Evolutionary conservation across 2,329 filamentous ascomycete genomes (phyloP).

Genomic region (Phialophora tarda): DNA sequence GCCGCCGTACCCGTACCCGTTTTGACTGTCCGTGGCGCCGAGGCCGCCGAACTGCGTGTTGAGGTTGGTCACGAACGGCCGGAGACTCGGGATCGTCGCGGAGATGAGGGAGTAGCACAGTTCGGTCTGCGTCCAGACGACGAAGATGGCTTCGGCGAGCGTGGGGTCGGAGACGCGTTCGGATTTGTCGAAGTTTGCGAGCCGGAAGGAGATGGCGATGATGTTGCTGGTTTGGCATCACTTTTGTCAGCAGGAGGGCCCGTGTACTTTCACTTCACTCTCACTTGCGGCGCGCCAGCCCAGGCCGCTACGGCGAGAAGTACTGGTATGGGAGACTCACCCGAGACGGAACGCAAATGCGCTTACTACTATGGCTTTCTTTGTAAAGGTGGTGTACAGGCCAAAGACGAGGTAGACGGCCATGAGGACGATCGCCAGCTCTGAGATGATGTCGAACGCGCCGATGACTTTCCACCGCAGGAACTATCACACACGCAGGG

Average conservation of each 20-base stretch:
- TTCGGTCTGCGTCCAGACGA: constrained; percentile 47
- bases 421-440: constrained; percentile 44
- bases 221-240: constrained; percentile 43
- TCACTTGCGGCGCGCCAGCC: too few relatives aligned
- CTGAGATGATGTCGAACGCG: constrained; percentile 46
- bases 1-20: constrained; percentile 29
- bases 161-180: constrained; percentile 46
- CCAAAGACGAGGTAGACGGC: constrained; percentile 43
- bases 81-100: constrained; percentile 47
- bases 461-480: constrained; percentile 42
- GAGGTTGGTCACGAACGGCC: constrained; percentile 44
- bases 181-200: constrained; percentile 43
- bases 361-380: constrained; percentile 45
- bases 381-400: constrained; percentile 44
- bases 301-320: too few relatives aligned
- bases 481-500: constrained; percentile 34
- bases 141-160: constrained; percentile 44
- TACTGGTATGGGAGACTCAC: too few relatives aligned
- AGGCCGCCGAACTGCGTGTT: constrained; percentile 35
- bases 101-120: constrained; percentile 47
- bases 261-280: constrained; percentile 9
- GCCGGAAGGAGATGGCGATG: constrained; percentile 46
- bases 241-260: constrained; percentile 2
- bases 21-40: constrained; percentile 8
- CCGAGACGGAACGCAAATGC: constrained; percentile 47